Evolutionary conservation across 495 filamentous ascomycete species (phyloP).

Genomic region (Penicillium lagena): DNA sequence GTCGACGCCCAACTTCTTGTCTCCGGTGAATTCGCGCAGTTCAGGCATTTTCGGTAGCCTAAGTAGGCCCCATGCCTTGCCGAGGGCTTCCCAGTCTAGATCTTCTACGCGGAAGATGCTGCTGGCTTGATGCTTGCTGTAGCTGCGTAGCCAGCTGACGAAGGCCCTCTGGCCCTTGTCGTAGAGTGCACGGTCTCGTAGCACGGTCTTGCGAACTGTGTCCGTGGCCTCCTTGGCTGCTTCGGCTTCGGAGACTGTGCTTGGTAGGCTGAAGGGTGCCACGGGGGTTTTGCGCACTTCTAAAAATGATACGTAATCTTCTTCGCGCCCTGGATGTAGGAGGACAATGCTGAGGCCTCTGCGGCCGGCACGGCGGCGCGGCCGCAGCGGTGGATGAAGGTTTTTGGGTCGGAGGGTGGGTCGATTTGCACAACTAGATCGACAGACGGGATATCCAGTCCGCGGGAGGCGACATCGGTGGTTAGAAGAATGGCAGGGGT

Average conservation of each 20-base stretch:
- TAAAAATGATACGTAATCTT: slow-evolving; percentile 83
- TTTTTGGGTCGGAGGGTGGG: slow-evolving; percentile 86
- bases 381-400: slow-evolving; percentile 90
- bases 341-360: slow-evolving; percentile 79
- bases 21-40: slow-evolving; percentile 59
- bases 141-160: slow-evolving; percentile 85
- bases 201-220: slow-evolving; percentile 54
- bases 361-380: slow-evolving; percentile 84
- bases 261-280: slow-evolving; percentile 47
- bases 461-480: slow-evolving; percentile 77
- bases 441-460: slow-evolving; percentile 90
- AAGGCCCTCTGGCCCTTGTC: slow-evolving; percentile 87
- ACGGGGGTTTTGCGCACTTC: slow-evolving; percentile 88
- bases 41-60: slow-evolving; percentile 94
- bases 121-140: slow-evolving; percentile 82
- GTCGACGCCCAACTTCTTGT: slow-evolving; percentile 54
- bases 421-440: slow-evolving; percentile 93
- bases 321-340: slow-evolving; percentile 74
- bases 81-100: slow-evolving; percentile 78
- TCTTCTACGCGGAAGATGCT: slow-evolving; percentile 85
- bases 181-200: slow-evolving; percentile 71
- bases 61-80: slow-evolving; percentile 74
- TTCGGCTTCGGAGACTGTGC: slow-evolving; percentile 48
- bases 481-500: slow-evolving; percentile 77
- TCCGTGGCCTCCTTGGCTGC: slow-evolving; percentile 40